A percentile compares a stretch with the other conserved stretches of the same genome.
phyloP scores from a whole-genome alignment of 768 basidiomycete species.

The Saitozyma sp. region DNA sequence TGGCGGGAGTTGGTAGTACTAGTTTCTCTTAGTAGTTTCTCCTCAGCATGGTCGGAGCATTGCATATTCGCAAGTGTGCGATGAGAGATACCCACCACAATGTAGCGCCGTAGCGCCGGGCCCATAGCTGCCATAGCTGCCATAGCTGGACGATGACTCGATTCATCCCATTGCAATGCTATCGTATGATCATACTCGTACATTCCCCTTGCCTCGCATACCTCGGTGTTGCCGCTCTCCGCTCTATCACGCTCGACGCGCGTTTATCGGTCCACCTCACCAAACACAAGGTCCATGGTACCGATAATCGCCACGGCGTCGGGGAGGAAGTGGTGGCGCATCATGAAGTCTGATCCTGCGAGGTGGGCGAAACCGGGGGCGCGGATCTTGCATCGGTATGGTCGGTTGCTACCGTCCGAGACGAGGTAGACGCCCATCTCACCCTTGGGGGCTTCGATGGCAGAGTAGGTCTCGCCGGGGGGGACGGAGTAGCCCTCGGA shows the following conservation, averaged over 20 bases:
- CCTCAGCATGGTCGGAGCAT: no score
- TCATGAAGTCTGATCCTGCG: slow-evolving; percentile 96
- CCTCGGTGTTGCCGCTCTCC: neutral
- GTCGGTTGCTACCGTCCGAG: slow-evolving; percentile 92
- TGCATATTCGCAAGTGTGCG: no score
- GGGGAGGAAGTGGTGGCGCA: slow-evolving; percentile 66
- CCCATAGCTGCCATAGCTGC: no score
- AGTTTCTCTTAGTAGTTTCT: no score
- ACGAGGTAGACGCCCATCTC: slow-evolving; percentile 99
- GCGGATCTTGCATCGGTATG: slow-evolving; percentile 95
- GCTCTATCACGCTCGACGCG: neutral
- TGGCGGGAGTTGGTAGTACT: no score
- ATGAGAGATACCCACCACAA: no score
- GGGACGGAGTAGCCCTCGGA: slow-evolving; percentile 97
- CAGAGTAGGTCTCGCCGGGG: slow-evolving; percentile 83
- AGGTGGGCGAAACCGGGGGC: slow-evolving; percentile 96
- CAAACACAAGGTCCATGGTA: slow-evolving; percentile 97
- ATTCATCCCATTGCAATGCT: no score
- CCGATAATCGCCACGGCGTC: slow-evolving; percentile 97
- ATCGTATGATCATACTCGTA: no score
- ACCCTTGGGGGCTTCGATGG: slow-evolving; percentile 97
- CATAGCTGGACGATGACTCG: no score
- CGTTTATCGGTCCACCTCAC: slow-evolving; percentile 62
- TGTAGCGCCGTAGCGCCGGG: no score
- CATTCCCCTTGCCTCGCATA: no score